Conservation (phyloP, 805 yeast species). For the Wickerhamomyces chaumierensis region DNA sequence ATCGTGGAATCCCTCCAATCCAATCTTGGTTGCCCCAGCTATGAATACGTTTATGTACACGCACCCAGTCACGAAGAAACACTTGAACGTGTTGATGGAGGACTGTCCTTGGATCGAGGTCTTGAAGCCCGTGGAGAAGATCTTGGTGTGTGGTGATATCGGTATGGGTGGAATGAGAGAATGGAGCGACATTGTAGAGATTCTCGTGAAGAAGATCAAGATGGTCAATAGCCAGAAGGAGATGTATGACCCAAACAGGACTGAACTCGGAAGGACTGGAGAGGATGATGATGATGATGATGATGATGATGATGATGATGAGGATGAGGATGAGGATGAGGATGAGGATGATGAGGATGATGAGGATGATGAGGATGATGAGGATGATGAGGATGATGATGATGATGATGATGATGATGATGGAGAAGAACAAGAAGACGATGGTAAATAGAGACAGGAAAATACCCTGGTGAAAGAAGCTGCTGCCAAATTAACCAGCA, state of each 20-base stretch:
- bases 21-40: slow-evolving; percentile 70
- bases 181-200: slow-evolving; percentile 72
- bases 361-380: slow-evolving; percentile 26
- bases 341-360: slow-evolving; percentile 31
- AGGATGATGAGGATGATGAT: slow-evolving; percentile 3
- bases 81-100: slow-evolving; percentile 47
- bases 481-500: too few species aligned
- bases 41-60: slow-evolving; percentile 82
- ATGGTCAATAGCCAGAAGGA: slow-evolving; percentile 7
- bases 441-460: too few species aligned
- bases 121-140: slow-evolving; percentile 72
- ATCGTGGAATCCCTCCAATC: slow-evolving; percentile 69
- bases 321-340: slow-evolving; percentile 27
- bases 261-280: slow-evolving; percentile 35
- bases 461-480: too few species aligned
- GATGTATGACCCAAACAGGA: slow-evolving; percentile 32
- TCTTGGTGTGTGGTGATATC: slow-evolving; percentile 70
- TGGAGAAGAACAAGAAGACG: too few species aligned
- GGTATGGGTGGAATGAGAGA: slow-evolving; percentile 93
- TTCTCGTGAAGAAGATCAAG: slow-evolving; percentile 24
- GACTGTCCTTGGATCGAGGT: slow-evolving; percentile 69
- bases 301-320: slow-evolving; percentile 29
- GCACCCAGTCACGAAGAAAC: slow-evolving; percentile 69
- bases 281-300: slow-evolving; percentile 28
- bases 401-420: too few species aligned